Conservation (phyloP, 1,139 yeast species). For the Kurtzmaniella natalensis region DNA sequence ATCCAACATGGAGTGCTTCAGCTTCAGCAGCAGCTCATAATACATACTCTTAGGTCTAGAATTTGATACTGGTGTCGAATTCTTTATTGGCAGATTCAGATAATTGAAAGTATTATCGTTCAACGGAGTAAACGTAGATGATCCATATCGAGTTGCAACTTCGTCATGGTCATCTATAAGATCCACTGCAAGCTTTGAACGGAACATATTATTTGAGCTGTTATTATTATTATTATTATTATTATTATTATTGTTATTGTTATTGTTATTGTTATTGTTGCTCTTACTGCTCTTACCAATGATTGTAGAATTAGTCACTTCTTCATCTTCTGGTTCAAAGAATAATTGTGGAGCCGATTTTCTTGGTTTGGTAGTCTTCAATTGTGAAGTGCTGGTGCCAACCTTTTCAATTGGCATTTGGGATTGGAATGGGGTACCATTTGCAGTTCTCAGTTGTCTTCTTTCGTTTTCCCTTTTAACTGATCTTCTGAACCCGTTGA, state of each 20-base stretch:
- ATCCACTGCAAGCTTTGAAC: constrained; percentile 18
- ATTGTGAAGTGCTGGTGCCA: background rate
- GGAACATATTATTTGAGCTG: no score
- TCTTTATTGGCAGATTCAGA: constrained; percentile 12
- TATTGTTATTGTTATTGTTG: background rate
- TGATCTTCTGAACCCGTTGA: constrained; percentile 38
- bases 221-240: background rate
- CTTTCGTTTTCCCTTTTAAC: constrained; percentile 23
- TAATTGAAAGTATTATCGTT: background rate
- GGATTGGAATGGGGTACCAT: background rate
- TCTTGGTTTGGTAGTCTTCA: background rate
- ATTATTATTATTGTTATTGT: background rate
- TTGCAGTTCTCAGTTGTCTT: constrained; percentile 7
- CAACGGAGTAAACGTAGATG: constrained; percentile 21
- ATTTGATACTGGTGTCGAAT: constrained; percentile 3
- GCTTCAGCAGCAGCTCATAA: constrained; percentile 12
- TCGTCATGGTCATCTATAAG: constrained; percentile 34
- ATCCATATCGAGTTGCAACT: constrained; percentile 37
- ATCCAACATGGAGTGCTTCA: constrained; percentile 3
- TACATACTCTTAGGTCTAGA: constrained; percentile 44
- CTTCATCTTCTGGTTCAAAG: constrained; percentile 3
- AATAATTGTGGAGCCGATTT: constrained; percentile 3
- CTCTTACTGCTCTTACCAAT: no score
- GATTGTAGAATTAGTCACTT: no score
- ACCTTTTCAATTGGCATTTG: no score